A percentile compares a stretch with the other conserved stretches of the same genome.
Evolutionary conservation across 1,139 yeast species (phyloP).

Genomic region (Suhomyces maxii): DNA sequence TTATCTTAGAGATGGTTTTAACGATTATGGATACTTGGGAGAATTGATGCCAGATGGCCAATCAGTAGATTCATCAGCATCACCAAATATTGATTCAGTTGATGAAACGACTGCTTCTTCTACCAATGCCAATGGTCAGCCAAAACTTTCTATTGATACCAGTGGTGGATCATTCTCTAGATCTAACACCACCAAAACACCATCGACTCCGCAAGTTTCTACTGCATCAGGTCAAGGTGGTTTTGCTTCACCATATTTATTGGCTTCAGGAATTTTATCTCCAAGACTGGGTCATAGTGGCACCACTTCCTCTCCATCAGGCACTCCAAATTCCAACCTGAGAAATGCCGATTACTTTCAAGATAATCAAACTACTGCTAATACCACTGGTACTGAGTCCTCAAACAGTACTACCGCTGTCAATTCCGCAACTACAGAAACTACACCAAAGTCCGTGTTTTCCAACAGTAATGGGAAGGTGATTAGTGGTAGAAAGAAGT

Average conservation of each 20-base stretch:
- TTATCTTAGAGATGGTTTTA: slow-evolving; percentile 29
- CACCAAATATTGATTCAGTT: slow-evolving; percentile 34
- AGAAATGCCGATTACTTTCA: slow-evolving; percentile 15
- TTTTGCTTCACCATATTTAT: slow-evolving; percentile 59
- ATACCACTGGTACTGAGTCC: slow-evolving; percentile 1
- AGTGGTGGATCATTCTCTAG: slow-evolving; percentile 12
- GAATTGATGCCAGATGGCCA: slow-evolving; percentile 19
- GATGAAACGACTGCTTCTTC: slow-evolving; percentile 33
- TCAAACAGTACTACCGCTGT: background rate
- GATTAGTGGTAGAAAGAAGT: slow-evolving; percentile 29
- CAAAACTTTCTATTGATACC: slow-evolving; percentile 41
- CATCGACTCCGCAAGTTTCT: slow-evolving; percentile 33
- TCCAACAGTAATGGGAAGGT: slow-evolving; percentile 27
- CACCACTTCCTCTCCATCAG: slow-evolving; percentile 21
- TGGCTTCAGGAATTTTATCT: slow-evolving; percentile 57
- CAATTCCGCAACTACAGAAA: slow-evolving; percentile 3
- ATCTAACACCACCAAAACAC: slow-evolving; percentile 19
- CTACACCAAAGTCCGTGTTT: slow-evolving; percentile 26
- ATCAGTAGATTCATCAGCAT: slow-evolving; percentile 15
- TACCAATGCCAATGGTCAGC: slow-evolving; percentile 14
- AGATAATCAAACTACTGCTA: slow-evolving; percentile 9
- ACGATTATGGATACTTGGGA: slow-evolving; percentile 23
- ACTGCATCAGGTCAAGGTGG: slow-evolving; percentile 35
- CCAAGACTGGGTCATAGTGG: slow-evolving; percentile 38
- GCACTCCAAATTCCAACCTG: slow-evolving; percentile 21